Conservation (phyloP, 306 rosid genomes). For the Pyrus communis region DNA sequence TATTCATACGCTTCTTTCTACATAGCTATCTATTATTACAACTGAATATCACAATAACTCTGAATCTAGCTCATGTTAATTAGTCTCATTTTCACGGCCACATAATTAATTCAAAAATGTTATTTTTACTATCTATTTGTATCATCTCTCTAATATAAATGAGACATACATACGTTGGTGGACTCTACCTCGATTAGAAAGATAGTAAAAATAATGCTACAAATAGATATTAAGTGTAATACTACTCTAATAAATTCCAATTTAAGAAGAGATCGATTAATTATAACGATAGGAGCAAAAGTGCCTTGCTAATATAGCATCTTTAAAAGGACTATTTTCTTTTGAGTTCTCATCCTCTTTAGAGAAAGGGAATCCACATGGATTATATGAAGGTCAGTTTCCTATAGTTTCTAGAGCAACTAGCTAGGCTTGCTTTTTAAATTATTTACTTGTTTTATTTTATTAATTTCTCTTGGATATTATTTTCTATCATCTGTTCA, state of each 20-base stretch:
- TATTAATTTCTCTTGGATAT: not conserved
- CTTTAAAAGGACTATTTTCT: not conserved
- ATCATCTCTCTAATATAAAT: too few species aligned
- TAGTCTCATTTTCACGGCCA: not conserved
- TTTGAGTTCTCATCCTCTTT: not conserved
- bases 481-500: not conserved
- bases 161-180: too few species aligned
- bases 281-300: not conserved
- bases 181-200: too few species aligned
- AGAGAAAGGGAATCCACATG: not conserved
- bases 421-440: not conserved
- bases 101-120: not conserved
- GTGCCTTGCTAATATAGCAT: not conserved
- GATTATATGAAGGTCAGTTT: constrained; percentile 3
- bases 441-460: not conserved
- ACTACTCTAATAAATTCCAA: not conserved
- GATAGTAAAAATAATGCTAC: too few species aligned
- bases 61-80: too few species aligned
- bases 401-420: constrained; percentile 9
- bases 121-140: too few species aligned
- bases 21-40: too few species aligned
- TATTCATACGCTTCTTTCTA: too few species aligned
- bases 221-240: too few species aligned
- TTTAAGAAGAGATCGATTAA: not conserved
- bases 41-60: too few species aligned